Evolutionary conservation across 345 rosid species (phyloP).

Genomic region (Euclidium syriacum): DNA sequence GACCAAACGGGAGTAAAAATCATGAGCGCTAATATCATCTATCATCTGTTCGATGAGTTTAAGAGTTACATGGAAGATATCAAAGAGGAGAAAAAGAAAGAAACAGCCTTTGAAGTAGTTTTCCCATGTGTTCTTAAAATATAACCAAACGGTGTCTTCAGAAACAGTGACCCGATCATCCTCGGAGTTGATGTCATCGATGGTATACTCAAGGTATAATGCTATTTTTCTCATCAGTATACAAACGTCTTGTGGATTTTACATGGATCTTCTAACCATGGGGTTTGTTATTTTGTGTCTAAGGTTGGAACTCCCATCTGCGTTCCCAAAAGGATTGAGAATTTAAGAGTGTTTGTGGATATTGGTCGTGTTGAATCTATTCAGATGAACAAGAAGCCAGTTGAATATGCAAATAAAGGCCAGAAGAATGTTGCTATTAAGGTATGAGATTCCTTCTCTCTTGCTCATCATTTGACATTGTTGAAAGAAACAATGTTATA

Average conservation of each 20-base stretch:
- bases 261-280: too few species aligned
- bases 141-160: constrained; percentile 70
- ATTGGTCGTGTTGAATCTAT: constrained; percentile 85
- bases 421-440: constrained; percentile 74
- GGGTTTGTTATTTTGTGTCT: background rate
- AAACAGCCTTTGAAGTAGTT: constrained; percentile 88
- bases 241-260: too few species aligned
- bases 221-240: background rate
- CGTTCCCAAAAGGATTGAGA: constrained; percentile 59
- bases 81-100: constrained; percentile 91
- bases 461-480: background rate
- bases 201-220: constrained; percentile 83
- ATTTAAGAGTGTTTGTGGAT: constrained; percentile 71
- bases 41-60: constrained; percentile 87
- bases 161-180: constrained; percentile 83
- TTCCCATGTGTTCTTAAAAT: constrained; percentile 87
- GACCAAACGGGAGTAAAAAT: constrained; percentile 87
- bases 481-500: too few species aligned
- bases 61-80: constrained; percentile 72
- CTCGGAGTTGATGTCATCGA: constrained; percentile 80
- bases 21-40: constrained; percentile 92
- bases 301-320: constrained; percentile 95
- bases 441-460: constrained; percentile 33
- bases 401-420: constrained; percentile 80
- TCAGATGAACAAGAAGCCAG: constrained; percentile 68